Percentiles rank a stretch among this genome's conserved stretches.
Evolutionary conservation across 345 rosid genomes (phyloP).

Genomic region (Sisymbrium altissimum): DNA sequence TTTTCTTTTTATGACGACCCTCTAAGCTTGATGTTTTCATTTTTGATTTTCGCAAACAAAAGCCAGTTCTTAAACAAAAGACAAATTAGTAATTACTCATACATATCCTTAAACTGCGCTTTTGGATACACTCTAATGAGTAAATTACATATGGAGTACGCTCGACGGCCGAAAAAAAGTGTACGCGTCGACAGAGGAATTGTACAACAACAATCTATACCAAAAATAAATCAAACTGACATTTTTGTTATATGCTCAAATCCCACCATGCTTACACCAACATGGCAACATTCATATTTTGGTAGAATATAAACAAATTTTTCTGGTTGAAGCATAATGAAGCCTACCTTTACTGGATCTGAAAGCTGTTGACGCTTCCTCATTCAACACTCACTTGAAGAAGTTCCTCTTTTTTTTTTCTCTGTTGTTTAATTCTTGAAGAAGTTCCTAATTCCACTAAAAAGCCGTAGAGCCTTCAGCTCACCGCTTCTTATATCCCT

Average conservation of each 20-base stretch:
- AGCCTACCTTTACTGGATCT: constrained; percentile 8
- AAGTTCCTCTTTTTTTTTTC: too few relatives aligned
- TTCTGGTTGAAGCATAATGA: constrained; percentile 7
- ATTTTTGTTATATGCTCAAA: constrained; percentile 8
- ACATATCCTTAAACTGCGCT: too few relatives aligned
- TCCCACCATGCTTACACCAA: constrained; percentile 14
- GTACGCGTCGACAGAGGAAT: constrained; percentile 2
- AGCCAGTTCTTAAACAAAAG: too few relatives aligned
- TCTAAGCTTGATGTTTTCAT: too few relatives aligned
- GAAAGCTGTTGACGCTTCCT: background rate
- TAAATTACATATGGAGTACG: too few relatives aligned
- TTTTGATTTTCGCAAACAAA: too few relatives aligned
- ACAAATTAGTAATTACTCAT: too few relatives aligned
- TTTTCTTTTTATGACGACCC: too few relatives aligned
- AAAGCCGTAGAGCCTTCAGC: constrained; percentile 68
- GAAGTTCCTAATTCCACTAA: constrained; percentile 63
- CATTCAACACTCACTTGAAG: constrained; percentile 46
- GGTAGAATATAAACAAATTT: background rate
- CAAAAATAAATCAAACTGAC: background rate
- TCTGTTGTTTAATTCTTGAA: too few relatives aligned
- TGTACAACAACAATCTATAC: background rate
- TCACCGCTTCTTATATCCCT: constrained; percentile 88
- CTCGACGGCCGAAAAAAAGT: too few relatives aligned
- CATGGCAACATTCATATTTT: background rate
- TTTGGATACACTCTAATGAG: too few relatives aligned